Base-by-base conservation (phyloP, 441 rosid species). In the Erodium trifolium region DNA sequence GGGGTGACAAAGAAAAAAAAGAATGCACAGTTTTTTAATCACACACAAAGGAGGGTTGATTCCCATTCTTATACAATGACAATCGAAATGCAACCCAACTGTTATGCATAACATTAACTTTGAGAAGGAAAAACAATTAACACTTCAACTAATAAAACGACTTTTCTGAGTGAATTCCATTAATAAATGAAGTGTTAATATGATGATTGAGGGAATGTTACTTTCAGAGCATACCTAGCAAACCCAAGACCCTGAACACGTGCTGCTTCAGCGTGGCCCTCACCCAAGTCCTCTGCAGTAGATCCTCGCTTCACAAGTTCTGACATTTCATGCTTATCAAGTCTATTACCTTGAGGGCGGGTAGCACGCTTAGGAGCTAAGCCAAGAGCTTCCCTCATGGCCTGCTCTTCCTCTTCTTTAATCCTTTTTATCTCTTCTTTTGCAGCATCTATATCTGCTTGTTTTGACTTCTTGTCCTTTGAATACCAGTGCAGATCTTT, bases 321-420 rank as follows among this genome's bases (percentile, higher is more conserved):
- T 39, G 88, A 80, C 55, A 80, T 78, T 84, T 94, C 99, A 49
- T 91, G 96, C 83, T 94, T 94, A 79, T 94, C 99, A 64, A 94
- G 93, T 63, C 92, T 85, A 74, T 80, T 90, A 65, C 92, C 92
- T 77, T 87, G 99, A 71, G 92, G 86, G 27, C 82, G 85, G 69
- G 77, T 73, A 70, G 90, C 79, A 59, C 90, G 82, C 82, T 90
- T 90, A 35, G 99, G 96, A 73, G 96, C 99, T 76, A 91, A 82
- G 17, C 99, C 99, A 75, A 94, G 93, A 71, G 97, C 97, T 80
- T 91, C 99, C 84, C 94, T 90, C 99, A 94, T 91, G 76, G 96
- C 87, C 71, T 88, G 97, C 75, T 94, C 97, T 84, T 91, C 97
- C 76, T 94, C 88, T 78, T 94, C 97, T 74, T 94, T 91, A 49